Base-by-base conservation (phyloP, 352 stramenopile species). In the Phytophthora multivora region DNA sequence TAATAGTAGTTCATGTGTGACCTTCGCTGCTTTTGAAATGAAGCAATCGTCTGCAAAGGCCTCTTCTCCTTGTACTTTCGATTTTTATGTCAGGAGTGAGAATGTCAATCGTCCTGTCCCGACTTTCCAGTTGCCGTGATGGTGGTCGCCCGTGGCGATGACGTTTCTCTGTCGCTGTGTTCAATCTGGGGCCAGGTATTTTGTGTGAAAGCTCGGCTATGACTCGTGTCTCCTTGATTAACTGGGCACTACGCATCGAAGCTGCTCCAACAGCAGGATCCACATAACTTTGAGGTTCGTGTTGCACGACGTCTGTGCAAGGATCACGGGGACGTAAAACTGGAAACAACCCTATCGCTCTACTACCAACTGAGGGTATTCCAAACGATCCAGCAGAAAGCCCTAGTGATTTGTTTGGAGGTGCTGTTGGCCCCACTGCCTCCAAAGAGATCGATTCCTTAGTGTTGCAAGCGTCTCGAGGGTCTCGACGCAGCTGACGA, bases 21-120 rank as follows among this genome's bases (percentile, higher is more conserved):
- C 11, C 31, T 3, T 51, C 30, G 28, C 16, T 38, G 23, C 43
- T 45, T 43, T 75, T 73, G 5, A 80, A 18, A 36, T 86, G 66
- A 15, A 82, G 63, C n/a, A 88, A 42, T 2, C 75, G 66, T 6
- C 73, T 65, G 49, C 63, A 83, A 16, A 85, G 47, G 12, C 63
- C 48, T 12, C 50, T 63, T 48, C 76, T 83, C 51, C 72, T 51
- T 5, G 78, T 58, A 28, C 80, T 75, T 38, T 85, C 70, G 12
- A 69, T 12, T 19, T 33, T 52, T 8, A 47, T 23, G 0, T 71
- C 31, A 5, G 73, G 41, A 5, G 48, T 49, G 13, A 85, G 58
- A 13, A 63, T 67, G n/a, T 81, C 61, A 8, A 77, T 15, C 28
- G 82, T 77, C 8, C 69, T 58, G 10, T 25, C 55, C 33, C 51